These are phyloP conservation scores for Fraxinus latifolia DNA, from an alignment of 305 asterid genomes.

Conservation along the genomic window DNA sequence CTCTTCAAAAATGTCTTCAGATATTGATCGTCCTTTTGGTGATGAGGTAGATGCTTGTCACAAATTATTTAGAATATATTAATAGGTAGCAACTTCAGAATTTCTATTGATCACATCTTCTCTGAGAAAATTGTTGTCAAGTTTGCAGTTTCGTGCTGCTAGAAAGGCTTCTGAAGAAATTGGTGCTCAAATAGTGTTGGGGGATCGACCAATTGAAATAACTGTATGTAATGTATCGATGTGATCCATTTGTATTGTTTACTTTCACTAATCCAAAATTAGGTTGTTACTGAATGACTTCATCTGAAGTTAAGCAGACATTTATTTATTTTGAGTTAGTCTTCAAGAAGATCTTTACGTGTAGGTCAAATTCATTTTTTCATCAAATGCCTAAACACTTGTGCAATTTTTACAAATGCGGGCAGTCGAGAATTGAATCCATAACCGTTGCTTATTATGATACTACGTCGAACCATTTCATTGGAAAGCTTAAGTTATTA, in stretches of 20 bases:
- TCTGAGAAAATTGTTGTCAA: conserved; percentile 1
- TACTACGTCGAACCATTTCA: not conserved
- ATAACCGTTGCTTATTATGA: not conserved
- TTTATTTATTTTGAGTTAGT: not conserved
- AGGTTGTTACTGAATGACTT: conserved; percentile 1
- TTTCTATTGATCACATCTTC: not conserved
- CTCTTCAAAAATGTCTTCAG: conserved; percentile 78
- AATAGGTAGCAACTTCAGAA: not conserved
- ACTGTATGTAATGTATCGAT: conserved; percentile 46
- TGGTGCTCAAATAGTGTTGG: conserved; percentile 88
- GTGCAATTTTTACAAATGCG: not conserved
- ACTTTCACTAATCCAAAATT: not conserved
- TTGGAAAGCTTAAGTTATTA: not conserved
- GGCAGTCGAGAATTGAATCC: not conserved
- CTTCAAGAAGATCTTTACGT: not conserved
- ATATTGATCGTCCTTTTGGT: conserved; percentile 70
- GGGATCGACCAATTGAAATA: conserved; percentile 92
- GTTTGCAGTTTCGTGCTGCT: conserved; percentile 84
- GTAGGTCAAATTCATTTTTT: not conserved
- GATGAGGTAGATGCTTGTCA: conserved; percentile 53
- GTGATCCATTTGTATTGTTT: not conserved
- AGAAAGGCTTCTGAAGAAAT: conserved; percentile 75
- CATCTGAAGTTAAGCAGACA: not conserved
- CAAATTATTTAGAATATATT: not conserved
- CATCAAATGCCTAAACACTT: not conserved